Evolutionary conservation across 1,284 basidiomycete species (phyloP).

Genomic region (Cryptococcus neoformans): DNA sequence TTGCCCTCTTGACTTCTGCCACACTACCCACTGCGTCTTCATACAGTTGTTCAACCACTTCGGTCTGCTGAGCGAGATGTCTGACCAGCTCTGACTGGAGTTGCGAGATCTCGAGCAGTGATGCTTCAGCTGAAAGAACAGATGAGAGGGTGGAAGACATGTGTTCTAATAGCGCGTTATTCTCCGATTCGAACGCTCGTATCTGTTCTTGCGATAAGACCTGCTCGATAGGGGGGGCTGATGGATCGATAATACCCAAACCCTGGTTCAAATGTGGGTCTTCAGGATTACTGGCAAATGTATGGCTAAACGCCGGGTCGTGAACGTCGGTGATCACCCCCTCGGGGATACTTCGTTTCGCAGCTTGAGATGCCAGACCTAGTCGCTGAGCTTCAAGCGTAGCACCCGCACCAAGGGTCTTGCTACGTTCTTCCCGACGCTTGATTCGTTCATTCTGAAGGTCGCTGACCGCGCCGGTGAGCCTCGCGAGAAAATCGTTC

Average conservation of each 20-base stretch:
- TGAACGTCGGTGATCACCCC: slow-evolving; percentile 10
- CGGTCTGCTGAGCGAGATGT: slow-evolving; percentile 55
- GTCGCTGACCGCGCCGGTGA: slow-evolving; percentile 49
- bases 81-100: slow-evolving; percentile 57
- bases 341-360: slow-evolving; percentile 10
- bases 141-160: slow-evolving; percentile 53
- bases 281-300: not conserved
- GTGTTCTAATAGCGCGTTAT: slow-evolving; percentile 52
- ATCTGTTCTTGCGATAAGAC: slow-evolving; percentile 51
- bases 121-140: slow-evolving; percentile 54
- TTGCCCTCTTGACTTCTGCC: slow-evolving; percentile 54
- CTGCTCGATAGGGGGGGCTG: slow-evolving; percentile 36
- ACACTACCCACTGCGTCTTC: slow-evolving; percentile 56
- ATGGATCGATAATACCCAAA: slow-evolving; percentile 22
- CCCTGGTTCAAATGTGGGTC: not conserved
- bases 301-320: slow-evolving; percentile 7
- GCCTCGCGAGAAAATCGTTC: slow-evolving; percentile 50
- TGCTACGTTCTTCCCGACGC: slow-evolving; percentile 42
- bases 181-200: slow-evolving; percentile 56
- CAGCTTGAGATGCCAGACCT: not conserved
- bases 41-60: slow-evolving; percentile 54
- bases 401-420: slow-evolving; percentile 41
- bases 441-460: slow-evolving; percentile 54
- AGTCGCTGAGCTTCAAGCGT: slow-evolving; percentile 26
- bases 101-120: slow-evolving; percentile 55